Base-by-base conservation (phyloP, 495 filamentous ascomycete genomes). In the Neurospora cerealis region DNA sequence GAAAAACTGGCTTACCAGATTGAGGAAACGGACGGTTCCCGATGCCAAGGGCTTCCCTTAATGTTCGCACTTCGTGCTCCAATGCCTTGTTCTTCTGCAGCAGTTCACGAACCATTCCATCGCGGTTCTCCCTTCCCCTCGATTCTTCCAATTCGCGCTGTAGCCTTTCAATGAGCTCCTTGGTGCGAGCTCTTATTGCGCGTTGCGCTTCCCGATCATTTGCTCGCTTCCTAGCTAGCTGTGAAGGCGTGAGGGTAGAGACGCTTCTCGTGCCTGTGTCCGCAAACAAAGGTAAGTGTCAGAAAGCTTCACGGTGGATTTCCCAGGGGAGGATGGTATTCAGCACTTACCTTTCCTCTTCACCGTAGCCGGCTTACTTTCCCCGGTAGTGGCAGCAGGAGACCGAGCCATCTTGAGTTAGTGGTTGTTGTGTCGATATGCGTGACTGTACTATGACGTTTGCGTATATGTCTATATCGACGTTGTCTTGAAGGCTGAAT, bases 141-240 rank as follows among this genome's bases (percentile, higher is more conserved):
- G 83, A 87, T 42, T 93, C 91, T 21, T 86, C 87, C 48, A 96
- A 88, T 69, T 89, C 88, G 70, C 85, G 85, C 81, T 96, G 92
- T 28, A 97, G 85, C 28, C 82, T 85, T 71, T 94, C 92, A 74
- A 96, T 96, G 77, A 94, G 91, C 72, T 89, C 85, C 77, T 93
- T 95, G 13, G 91, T 96, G 73, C 94, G 87, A 77, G 93, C 91
- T 19, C 94, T 87, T 73, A 96, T 97, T 21, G 92, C 93, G 70
- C 92, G 88, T 80, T 97, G 94, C 21, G 94, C 94, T 81, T 95
- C 92, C 48, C 94, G 88, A 79, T 97, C 94, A 81, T 96, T 96
- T 78, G 92, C 93, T 72, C 94, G 88, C 82, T 97, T 97, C 78
- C 91, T 88, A 8, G 87, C 90, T 69, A 93, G 84, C 79, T 93